A percentile compares a stretch with the other conserved stretches of the same genome.
These are phyloP conservation scores for Wallemia ichthyophaga DNA, from an alignment of 1,284 basidiomycete genomes.

Conservation along the genomic window DNA sequence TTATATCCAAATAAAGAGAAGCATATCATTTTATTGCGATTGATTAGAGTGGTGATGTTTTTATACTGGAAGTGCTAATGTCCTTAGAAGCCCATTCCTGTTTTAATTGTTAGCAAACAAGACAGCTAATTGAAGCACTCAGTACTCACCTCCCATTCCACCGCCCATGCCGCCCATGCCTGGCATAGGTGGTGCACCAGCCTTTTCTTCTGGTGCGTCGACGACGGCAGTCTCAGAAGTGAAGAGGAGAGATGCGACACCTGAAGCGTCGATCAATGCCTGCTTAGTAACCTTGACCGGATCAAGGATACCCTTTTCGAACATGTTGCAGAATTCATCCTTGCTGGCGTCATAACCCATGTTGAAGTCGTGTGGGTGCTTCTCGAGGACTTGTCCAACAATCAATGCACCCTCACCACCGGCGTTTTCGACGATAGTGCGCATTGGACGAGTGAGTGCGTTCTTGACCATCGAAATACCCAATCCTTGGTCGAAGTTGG, in stretches of 20 bases:
- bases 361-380: constrained; percentile 42
- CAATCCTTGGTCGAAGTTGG: constrained; percentile 93
- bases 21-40: background rate
- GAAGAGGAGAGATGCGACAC: constrained; percentile 66
- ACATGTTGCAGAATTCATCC: constrained; percentile 83
- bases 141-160: constrained; percentile 13
- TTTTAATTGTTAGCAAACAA: background rate
- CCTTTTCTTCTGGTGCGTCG: constrained; percentile 57
- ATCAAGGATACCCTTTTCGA: constrained; percentile 74
- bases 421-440: constrained; percentile 70
- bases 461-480: constrained; percentile 78
- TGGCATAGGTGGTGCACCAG: constrained; percentile 15
- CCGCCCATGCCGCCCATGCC: constrained; percentile 20
- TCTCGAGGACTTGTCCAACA: constrained; percentile 47
- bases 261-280: constrained; percentile 62
- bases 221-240: constrained; percentile 82
- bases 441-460: constrained; percentile 40
- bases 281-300: constrained; percentile 53
- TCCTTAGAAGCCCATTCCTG: constrained; percentile 8
- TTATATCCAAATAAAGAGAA: background rate
- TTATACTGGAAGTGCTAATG: background rate
- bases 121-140: constrained; percentile 1
- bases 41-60: background rate
- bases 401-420: constrained; percentile 85
- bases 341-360: constrained; percentile 75